phyloP scores from a whole-genome alignment of 2,329 filamentous ascomycete genomes.

The Fonsecaea multimorphosa region DNA sequence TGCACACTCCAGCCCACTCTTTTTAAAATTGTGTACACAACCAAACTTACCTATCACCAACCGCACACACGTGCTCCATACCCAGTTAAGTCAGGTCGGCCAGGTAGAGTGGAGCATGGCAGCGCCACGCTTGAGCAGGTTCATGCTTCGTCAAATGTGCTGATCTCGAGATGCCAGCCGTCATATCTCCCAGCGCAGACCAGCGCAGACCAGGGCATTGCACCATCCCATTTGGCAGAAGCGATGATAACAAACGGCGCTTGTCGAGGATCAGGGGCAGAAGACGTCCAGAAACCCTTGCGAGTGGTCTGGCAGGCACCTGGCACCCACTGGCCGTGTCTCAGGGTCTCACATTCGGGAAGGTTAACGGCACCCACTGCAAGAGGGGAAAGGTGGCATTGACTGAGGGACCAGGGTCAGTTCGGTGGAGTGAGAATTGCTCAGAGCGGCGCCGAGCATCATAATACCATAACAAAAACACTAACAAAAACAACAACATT shows the following conservation, averaged over 20 bases:
- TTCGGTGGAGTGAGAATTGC: neutral
- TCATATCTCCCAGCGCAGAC: constrained; percentile 4
- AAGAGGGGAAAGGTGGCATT: neutral
- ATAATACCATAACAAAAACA: neutral
- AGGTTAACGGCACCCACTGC: neutral
- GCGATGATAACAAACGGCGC: constrained; percentile 5
- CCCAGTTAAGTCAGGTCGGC: constrained; percentile 9
- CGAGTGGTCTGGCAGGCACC: neutral
- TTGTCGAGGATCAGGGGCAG: neutral
- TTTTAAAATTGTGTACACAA: constrained; percentile 20
- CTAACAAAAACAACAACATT: neutral
- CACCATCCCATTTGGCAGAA: constrained; percentile 16
- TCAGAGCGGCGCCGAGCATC: neutral
- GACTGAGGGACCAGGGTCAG: neutral
- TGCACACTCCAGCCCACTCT: constrained; percentile 16
- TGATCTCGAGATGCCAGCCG: constrained; percentile 11
- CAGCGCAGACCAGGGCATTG: neutral
- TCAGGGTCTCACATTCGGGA: neutral
- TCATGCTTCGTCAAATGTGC: constrained; percentile 10
- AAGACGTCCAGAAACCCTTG: neutral
- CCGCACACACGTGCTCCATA: neutral
- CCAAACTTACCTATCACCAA: constrained; percentile 12
- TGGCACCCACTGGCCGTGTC: too few species aligned
- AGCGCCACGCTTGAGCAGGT: constrained; percentile 8
- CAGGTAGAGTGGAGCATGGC: constrained; percentile 1